These are phyloP conservation scores for Saccharum hybrid DNA, from an alignment of 202 grass and related monocot genomes.

Conservation along the genomic window DNA sequence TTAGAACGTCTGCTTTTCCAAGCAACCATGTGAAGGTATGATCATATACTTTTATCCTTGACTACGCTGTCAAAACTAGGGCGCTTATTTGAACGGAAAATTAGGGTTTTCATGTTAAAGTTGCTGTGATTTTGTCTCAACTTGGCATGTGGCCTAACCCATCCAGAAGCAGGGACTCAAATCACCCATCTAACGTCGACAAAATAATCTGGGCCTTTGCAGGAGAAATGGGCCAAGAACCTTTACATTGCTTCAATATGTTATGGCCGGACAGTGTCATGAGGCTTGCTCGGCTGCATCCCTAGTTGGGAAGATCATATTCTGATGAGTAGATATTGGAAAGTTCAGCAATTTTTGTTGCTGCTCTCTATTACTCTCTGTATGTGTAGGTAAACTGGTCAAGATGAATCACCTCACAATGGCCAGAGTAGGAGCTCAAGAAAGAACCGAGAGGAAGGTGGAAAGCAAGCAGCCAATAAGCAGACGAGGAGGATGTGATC, in stretches of 20 bases:
- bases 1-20: constrained; percentile 93
- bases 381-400: constrained; percentile 56
- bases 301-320: constrained; percentile 46
- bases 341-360: constrained; percentile 47
- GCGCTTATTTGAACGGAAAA: background rate
- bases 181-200: constrained; percentile 16
- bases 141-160: constrained; percentile 5
- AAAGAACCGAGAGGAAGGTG: constrained; percentile 36
- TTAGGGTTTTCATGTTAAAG: background rate
- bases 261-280: constrained; percentile 83
- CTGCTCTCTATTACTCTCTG: constrained; percentile 60
- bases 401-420: constrained; percentile 49
- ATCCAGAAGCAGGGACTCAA: background rate
- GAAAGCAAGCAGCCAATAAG: constrained; percentile 51
- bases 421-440: constrained; percentile 39
- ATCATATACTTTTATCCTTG: constrained; percentile 24
- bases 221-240: constrained; percentile 99
- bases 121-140: constrained; percentile 11
- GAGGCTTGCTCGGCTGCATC: constrained; percentile 53
- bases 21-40: constrained; percentile 97
- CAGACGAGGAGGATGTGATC: constrained; percentile 43
- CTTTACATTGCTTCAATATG: constrained; percentile 96
- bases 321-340: constrained; percentile 38
- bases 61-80: background rate
- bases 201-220: constrained; percentile 39